These are phyloP conservation scores for Ustilago bromivora DNA, from an alignment of 1,284 basidiomycete genomes.

Conservation along the genomic window DNA sequence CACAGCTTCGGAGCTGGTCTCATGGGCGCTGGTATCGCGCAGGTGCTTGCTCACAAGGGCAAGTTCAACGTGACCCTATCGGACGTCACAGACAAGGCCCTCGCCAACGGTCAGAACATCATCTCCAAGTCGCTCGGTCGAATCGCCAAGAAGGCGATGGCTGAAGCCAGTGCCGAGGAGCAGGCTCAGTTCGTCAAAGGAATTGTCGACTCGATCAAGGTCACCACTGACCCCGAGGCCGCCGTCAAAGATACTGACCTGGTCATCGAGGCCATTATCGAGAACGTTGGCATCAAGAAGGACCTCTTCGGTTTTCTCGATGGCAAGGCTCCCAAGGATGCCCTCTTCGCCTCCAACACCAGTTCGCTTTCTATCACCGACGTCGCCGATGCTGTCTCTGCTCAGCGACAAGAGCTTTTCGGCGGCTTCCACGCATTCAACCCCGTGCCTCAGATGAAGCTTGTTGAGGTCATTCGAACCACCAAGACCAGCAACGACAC, in stretches of 20 bases:
- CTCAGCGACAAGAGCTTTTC: conserved; percentile 57
- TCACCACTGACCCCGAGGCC: conserved; percentile 73
- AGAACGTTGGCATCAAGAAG: conserved; percentile 74
- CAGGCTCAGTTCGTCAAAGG: conserved; percentile 69
- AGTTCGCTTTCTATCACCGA: conserved; percentile 73
- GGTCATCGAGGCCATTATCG: conserved; percentile 76
- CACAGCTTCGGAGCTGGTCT: conserved; percentile 67
- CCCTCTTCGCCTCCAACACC: conserved; percentile 75
- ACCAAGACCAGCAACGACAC: conserved; percentile 72
- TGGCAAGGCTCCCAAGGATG: conserved; percentile 71
- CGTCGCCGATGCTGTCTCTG: conserved; percentile 71
- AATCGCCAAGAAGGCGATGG: conserved; percentile 72
- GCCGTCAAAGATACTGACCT: conserved; percentile 73
- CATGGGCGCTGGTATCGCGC: conserved; percentile 69
- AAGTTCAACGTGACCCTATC: conserved; percentile 70
- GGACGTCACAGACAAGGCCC: conserved; percentile 70
- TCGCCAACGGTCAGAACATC: conserved; percentile 73
- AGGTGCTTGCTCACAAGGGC: conserved; percentile 68
- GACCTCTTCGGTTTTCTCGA: conserved; percentile 74
- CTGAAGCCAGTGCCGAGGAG: conserved; percentile 71
- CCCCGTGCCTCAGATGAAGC: conserved; percentile 73
- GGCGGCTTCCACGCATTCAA: conserved; percentile 74
- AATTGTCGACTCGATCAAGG: conserved; percentile 72
- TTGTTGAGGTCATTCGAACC: conserved; percentile 74
- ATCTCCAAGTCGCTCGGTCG: conserved; percentile 74